phyloP scores from a whole-genome alignment of 1,139 yeast species.

The Candida gigantensis region DNA sequence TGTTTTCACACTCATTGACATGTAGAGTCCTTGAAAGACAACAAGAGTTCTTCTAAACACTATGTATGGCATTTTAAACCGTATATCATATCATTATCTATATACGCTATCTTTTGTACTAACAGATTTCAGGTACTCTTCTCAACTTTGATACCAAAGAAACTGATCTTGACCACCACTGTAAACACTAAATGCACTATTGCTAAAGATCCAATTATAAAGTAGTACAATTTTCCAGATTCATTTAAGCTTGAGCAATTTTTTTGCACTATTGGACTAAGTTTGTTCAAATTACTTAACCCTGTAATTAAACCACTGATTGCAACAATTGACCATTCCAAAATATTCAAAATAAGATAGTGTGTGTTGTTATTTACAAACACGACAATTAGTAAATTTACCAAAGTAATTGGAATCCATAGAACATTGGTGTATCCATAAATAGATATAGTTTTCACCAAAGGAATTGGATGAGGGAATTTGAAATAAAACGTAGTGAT shows the following conservation, averaged over 20 bases:
- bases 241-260: constrained; percentile 33
- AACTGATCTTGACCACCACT: constrained; percentile 48
- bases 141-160: constrained; percentile 25
- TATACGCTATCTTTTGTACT: no score
- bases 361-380: constrained; percentile 41
- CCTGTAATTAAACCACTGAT: constrained; percentile 52
- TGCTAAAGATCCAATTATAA: constrained; percentile 29
- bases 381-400: constrained; percentile 51
- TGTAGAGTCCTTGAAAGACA: no score
- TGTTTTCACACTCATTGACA: no score
- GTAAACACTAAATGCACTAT: constrained; percentile 46
- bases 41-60: no score
- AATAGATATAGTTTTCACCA: constrained; percentile 53
- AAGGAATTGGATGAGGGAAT: constrained; percentile 40
- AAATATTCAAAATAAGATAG: constrained; percentile 31
- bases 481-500: constrained; percentile 46
- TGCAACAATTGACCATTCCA: constrained; percentile 51
- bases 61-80: no score
- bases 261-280: constrained; percentile 42
- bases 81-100: no score
- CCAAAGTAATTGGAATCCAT: constrained; percentile 76
- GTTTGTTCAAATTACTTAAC: constrained; percentile 43
- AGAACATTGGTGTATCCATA: constrained; percentile 79
- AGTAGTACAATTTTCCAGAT: constrained; percentile 20
- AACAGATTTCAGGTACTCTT: no score